Evolutionary conservation across 2,329 filamentous ascomycete species (phyloP), one percentile per base, ranked within the genome.

Genomic region (Diplocarpon mali): DNA sequence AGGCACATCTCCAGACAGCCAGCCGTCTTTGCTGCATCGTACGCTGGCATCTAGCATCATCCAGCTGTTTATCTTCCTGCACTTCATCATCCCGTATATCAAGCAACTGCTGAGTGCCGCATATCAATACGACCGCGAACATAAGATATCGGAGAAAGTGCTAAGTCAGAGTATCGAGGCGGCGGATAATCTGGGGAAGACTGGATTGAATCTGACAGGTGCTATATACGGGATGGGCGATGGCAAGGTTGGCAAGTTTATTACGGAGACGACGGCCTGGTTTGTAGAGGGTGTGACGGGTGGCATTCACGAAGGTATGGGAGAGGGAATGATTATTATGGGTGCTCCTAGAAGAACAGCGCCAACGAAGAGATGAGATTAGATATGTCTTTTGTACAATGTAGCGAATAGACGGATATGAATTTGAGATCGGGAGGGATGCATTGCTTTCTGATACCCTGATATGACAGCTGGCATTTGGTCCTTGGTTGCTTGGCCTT

Each of bases 241-340:
- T 47, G 81, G 81, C 0, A 74, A 70, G 48, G 64, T 83, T n/a
- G 78, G 79, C 0, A 69, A 76, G 49, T 65, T 69, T 2, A 58
- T 84, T 16, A 68, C 72, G 14, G 72, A 75, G 28, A 57, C 74
- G 9, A 69, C 72, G 2, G 60, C 71, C 2, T 86, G 80, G 76
- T 72, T 77, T 55, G 62, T 83, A 1, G 71, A 80, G 50, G 75
- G 78, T 15, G 65, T 86, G 40, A 71, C 76, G 2, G 79, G 77
- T 12, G 83, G 83, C 0, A 66, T 86, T 35, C 76, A 78, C 54
- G 78, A 85, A 53, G 80, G 83, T 5, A 65, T 72, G 30, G 69
- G 68, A 1, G 70, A 77, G 48, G 75, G 75, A 0, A 65, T 77
- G 60, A 58, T 63, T 15, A 63, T 70, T 35, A 48, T 74, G 38